These are phyloP conservation scores for Dipteronia sinensis DNA, from an alignment of 345 rosid genomes.

Conservation along the genomic window DNA sequence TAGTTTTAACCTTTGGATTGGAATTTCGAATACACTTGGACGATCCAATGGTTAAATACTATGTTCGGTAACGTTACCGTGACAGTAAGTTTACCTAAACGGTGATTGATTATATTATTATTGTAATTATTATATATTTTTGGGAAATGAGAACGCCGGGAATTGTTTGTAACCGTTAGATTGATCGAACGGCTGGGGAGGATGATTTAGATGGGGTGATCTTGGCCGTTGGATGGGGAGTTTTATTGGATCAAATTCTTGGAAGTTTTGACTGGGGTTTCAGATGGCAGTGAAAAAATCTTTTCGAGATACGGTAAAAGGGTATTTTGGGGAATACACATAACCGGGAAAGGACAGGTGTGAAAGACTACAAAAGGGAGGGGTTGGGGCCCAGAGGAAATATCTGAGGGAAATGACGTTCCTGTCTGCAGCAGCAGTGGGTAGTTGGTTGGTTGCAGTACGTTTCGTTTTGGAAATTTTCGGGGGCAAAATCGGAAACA, in stretches of 20 bases:
- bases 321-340: conserved; percentile 18
- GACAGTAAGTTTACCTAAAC: too few relatives aligned
- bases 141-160: conserved; percentile 14
- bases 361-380: not conserved
- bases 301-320: conserved; percentile 2
- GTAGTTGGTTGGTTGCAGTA: not conserved
- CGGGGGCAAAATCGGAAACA: not conserved
- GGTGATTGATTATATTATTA: too few relatives aligned
- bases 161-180: not conserved
- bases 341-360: conserved; percentile 1
- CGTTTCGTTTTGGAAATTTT: not conserved
- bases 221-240: conserved; percentile 33
- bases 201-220: not conserved
- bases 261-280: not conserved
- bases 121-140: conserved; percentile 2
- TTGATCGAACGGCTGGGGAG: conserved; percentile 35
- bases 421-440: not conserved
- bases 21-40: too few relatives aligned
- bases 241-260: not conserved
- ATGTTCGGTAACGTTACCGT: too few relatives aligned
- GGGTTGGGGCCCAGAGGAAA: not conserved
- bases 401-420: conserved; percentile 7
- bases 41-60: too few relatives aligned
- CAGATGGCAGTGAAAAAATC: conserved; percentile 20
- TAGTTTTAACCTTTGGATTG: too few relatives aligned